A percentile compares a stretch with the other conserved stretches of the same genome.
Evolutionary conservation across 2,329 filamentous ascomycete genomes (phyloP).

Genomic region (Fusarium veterinarium): DNA sequence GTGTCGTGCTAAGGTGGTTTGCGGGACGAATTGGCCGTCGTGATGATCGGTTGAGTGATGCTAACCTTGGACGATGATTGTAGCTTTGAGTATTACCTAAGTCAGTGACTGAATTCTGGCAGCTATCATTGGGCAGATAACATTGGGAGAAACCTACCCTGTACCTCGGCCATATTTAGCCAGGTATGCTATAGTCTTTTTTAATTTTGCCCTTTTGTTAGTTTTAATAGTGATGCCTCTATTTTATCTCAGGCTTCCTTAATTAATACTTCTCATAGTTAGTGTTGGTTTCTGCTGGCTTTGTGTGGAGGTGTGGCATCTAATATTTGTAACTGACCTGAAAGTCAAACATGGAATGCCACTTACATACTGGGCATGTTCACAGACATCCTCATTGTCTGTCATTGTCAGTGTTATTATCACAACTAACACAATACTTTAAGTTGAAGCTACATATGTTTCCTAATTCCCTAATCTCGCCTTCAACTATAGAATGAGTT

Average conservation of each 20-base stretch:
- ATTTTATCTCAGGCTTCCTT: no score
- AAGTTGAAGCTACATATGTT: no score
- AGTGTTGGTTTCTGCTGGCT: not conserved
- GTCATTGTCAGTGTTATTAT: no score
- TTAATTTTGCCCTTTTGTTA: no score
- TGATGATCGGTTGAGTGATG: constrained; percentile 39
- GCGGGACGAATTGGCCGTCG: constrained; percentile 41
- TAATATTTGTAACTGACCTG: not conserved
- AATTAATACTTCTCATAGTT: no score
- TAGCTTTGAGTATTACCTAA: constrained; percentile 40
- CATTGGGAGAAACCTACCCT: constrained; percentile 16
- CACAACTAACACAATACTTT: no score
- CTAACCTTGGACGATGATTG: constrained; percentile 30
- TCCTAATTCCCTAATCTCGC: no score
- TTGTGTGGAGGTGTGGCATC: not conserved
- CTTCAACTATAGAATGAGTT: no score
- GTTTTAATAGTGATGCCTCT: no score
- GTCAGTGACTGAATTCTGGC: constrained; percentile 15
- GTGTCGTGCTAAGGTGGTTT: constrained; percentile 38
- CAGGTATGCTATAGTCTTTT: no score
- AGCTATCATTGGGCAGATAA: constrained; percentile 26
- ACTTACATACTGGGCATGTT: no score
- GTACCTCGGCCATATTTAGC: not conserved
- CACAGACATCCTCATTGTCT: no score
- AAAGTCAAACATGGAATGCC: not conserved